Percentiles rank a stretch among this genome's conserved stretches.
Conservation (phyloP, 192 early-diverging fungal species). For the Backusella parvicylindrica region DNA sequence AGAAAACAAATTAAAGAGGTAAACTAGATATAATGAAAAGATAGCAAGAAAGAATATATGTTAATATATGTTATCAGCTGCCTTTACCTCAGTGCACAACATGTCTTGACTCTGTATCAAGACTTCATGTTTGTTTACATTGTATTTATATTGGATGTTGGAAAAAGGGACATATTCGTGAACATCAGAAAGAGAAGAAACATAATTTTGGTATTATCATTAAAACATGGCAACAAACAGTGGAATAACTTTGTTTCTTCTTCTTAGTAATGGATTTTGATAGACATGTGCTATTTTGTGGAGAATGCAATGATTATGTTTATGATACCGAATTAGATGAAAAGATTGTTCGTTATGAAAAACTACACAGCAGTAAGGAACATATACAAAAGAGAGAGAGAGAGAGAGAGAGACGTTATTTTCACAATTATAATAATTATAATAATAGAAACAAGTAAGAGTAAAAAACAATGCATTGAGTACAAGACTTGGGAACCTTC, state of each 20-base stretch:
- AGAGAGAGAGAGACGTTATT: neutral
- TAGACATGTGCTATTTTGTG: slow-evolving; percentile 67
- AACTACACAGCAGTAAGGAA: slow-evolving; percentile 7
- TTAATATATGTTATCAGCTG: slow-evolving; percentile 19
- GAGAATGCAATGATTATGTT: slow-evolving; percentile 78
- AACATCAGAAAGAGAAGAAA: slow-evolving; percentile 45
- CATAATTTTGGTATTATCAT: slow-evolving; percentile 51
- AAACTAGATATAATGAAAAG: neutral
- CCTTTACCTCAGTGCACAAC: slow-evolving; percentile 54
- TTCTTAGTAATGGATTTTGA: slow-evolving; percentile 72
- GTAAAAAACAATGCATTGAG: slow-evolving; percentile 30
- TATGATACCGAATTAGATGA: slow-evolving; percentile 74
- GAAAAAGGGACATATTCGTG: slow-evolving; percentile 51
- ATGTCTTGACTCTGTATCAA: slow-evolving; percentile 53
- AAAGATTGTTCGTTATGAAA: slow-evolving; percentile 20
- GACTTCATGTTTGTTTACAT: slow-evolving; percentile 81
- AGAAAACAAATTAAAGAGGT: slow-evolving; percentile 10
- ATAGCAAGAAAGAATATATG: neutral
- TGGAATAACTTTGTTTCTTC: neutral
- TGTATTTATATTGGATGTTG: slow-evolving; percentile 83
- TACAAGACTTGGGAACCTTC: slow-evolving; percentile 58
- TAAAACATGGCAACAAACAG: neutral
- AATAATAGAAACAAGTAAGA: slow-evolving; percentile 46
- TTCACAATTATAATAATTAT: slow-evolving; percentile 4
- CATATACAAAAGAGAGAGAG: neutral